Evolutionary conservation across 2,329 filamentous ascomycete species (phyloP), one percentile per base, ranked within the genome.

Genomic region (Arthrobotrys megalospora): DNA sequence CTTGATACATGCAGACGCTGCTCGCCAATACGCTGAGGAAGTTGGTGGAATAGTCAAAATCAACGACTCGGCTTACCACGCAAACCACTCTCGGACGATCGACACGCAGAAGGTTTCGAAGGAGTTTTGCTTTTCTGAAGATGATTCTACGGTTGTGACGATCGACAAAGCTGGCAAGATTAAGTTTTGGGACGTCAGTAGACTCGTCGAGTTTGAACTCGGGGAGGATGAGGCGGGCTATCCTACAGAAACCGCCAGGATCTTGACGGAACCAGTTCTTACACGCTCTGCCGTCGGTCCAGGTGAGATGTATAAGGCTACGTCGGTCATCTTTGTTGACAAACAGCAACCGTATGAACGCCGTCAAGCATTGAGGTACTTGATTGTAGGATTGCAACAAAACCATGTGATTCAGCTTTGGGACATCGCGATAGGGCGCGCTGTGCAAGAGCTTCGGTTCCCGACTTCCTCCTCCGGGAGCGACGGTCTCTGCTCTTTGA

Each of bases 321-420:
- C 95, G 1, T 98, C 96, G 24, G 93, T 99, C 75, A 89, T 97
- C 84, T 92, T 99, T 85, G 90, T 99, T 81, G 96, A 99, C 86
- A 99, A 98, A 87, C 90, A 94, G 85, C 92, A 94, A 80, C 94
- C 96, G 53, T 97, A 96, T 85, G 90, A 91, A 86, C 97, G 96
- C 86, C 91, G 92, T 77, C 92, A 92, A 83, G 94, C 96, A 58
- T 88, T 97, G 80, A 91, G 96, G 79, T 99, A 99, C 86, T 91
- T 99, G 86, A 91, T 99, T 83, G 93, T 99, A 80, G 96, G 96
- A 82, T 93, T 98, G 90, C 97, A 98, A 87, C 96, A 99, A 85
- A 99, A 99, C 85, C 96, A 99, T 86, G 96, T 95, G 70, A 90
- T 99, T 79, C 96, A 99, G 87, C 90, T 99, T 52, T 99, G 96